phyloP scores from a whole-genome alignment of 768 basidiomycete genomes.

The Lactarius akahatsu region DNA sequence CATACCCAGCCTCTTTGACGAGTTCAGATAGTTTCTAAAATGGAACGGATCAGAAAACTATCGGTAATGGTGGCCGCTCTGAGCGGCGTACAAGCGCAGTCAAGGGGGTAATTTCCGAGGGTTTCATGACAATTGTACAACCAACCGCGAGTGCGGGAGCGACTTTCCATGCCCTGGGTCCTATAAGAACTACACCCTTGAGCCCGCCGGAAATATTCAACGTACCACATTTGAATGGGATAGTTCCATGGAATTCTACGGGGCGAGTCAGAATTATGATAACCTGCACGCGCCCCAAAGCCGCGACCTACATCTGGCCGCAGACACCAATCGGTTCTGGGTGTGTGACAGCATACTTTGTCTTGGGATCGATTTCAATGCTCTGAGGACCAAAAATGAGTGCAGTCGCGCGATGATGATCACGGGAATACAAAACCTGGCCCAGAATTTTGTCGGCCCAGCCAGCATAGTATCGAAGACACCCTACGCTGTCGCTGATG shows the following conservation, averaged over 20 bases:
- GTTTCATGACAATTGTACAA: constrained; percentile 94
- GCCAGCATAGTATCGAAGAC: constrained; percentile 89
- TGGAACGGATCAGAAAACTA: constrained; percentile 17
- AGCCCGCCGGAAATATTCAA: background rate
- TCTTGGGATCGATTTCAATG: constrained; percentile 76
- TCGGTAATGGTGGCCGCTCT: constrained; percentile 9
- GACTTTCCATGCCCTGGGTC: constrained; percentile 80
- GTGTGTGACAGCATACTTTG: constrained; percentile 81
- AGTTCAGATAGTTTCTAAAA: constrained; percentile 78
- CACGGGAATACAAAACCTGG: constrained; percentile 50
- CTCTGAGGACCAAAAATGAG: constrained; percentile 43
- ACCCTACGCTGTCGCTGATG: constrained; percentile 74
- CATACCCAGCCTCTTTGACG: constrained; percentile 79
- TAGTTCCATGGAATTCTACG: constrained; percentile 90
- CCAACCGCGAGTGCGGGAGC: constrained; percentile 90
- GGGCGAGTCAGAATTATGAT: constrained; percentile 6
- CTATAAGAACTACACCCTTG: background rate
- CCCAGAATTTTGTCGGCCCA: constrained; percentile 95
- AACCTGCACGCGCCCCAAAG: constrained; percentile 20
- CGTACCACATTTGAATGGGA: constrained; percentile 81
- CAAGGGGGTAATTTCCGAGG: constrained; percentile 82
- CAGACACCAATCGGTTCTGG: constrained; percentile 94
- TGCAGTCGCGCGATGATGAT: background rate
- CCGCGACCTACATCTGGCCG: constrained; percentile 71
- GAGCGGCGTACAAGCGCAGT: constrained; percentile 64